Base-by-base conservation (phyloP, 306 rosid species). In the Lotus japonicus region DNA sequence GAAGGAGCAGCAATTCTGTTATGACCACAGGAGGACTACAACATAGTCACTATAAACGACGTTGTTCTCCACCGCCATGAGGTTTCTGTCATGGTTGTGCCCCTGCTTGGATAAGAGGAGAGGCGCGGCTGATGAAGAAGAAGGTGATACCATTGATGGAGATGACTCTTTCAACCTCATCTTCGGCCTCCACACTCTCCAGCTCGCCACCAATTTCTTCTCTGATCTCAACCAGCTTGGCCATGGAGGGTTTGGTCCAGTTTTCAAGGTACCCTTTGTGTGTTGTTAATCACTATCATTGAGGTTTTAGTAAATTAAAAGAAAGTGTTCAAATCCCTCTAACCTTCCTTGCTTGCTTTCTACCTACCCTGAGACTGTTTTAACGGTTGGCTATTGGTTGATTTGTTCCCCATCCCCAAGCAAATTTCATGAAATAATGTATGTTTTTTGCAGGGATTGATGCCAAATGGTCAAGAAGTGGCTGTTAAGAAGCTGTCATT, bases 241-340 rank as follows among this genome's bases (percentile, higher is more conserved):
- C 14, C 96, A 86, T 55, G 98, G 98, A 5, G 98, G 98, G n/a
- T 92, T 92, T 62, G 97, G 97, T 5, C 95, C 96, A 4, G 97
- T 91, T 16, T 91, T 70, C 81, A 91, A 85, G 97, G 97, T 92
- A 33, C 26, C 33, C 16, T 6, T 31, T 31, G 36, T 31, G 31
- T 26, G 4, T 26, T 26, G 31, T 26, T 3, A 26, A 26, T 26
- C 31, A 26, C 2, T 26, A 26, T 3, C 31, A 26, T 2, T 26
- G 31, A 26, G 31, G 31, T 26, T 26, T 26, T 3, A 26, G 4
- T 26, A 26, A 26, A 26, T 26, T 26, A 26, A 26, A 26, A 26
- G 4, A 2, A 26, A 26, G 4, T 26, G 2, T 26, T 26, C 4
- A 26, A 26, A 26, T 26, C 31, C 2, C 31, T 2, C 4, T 3